Evolutionary conservation across 1,284 basidiomycete genomes (phyloP).

Genomic region (Melampsora larici-populina): DNA sequence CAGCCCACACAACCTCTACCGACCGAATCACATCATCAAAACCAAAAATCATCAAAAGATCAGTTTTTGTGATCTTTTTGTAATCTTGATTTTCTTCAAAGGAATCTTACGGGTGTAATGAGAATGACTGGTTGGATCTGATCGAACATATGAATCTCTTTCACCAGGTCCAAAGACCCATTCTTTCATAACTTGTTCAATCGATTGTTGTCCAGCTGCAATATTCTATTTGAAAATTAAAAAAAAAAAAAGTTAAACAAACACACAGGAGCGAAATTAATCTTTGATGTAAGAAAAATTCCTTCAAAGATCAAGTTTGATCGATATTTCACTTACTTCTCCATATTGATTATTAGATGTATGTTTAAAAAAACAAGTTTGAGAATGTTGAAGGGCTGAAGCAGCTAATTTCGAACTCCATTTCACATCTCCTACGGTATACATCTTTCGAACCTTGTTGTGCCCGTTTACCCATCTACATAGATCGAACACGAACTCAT

Average conservation of each 20-base stretch:
- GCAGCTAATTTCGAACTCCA: slow-evolving; percentile 11
- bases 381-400: background rate
- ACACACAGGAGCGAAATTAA: background rate
- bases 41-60: background rate
- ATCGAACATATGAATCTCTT: slow-evolving; percentile 14
- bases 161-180: slow-evolving; percentile 36
- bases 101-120: slow-evolving; percentile 38
- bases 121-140: slow-evolving; percentile 1
- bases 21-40: background rate
- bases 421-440: background rate
- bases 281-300: too few relatives aligned
- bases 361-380: slow-evolving; percentile 28
- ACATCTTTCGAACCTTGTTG: slow-evolving; percentile 22
- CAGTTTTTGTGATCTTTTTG: background rate
- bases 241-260: background rate
- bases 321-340: slow-evolving; percentile 13
- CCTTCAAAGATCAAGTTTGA: background rate
- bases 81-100: too few relatives aligned
- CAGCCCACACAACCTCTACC: slow-evolving; percentile 41
- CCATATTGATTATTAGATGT: slow-evolving; percentile 30
- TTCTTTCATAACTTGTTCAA: slow-evolving; percentile 11
- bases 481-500: too few relatives aligned
- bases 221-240: slow-evolving; percentile 8
- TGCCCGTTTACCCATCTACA: slow-evolving; percentile 32
- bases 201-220: slow-evolving; percentile 22